Evolutionary conservation across 2,329 filamentous ascomycete species (phyloP).

Genomic region (Spiromastix sp.): DNA sequence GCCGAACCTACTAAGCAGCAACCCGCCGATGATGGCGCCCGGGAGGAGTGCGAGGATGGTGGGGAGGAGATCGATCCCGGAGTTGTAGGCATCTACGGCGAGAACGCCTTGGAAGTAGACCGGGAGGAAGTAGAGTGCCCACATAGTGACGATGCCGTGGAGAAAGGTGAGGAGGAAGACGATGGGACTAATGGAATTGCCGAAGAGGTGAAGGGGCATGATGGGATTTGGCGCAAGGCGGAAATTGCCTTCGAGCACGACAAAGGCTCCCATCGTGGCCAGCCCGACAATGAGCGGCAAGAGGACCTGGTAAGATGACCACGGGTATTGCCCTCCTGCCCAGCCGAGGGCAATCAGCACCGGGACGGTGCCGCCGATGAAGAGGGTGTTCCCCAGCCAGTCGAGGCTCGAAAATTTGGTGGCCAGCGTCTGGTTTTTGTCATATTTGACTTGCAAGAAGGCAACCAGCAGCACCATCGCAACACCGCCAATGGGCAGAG

Average conservation of each 20-base stretch:
- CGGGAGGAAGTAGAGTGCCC: slow-evolving; percentile 15
- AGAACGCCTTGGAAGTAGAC: slow-evolving; percentile 33
- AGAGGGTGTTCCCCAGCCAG: slow-evolving; percentile 5
- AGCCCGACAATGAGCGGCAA: slow-evolving; percentile 6
- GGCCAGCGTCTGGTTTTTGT: slow-evolving; percentile 1
- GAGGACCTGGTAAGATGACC: slow-evolving; percentile 6
- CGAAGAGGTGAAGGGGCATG: slow-evolving; percentile 36
- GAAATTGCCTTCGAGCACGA: slow-evolving; percentile 4
- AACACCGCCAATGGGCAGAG: slow-evolving; percentile 17
- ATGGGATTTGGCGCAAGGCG: slow-evolving; percentile 19
- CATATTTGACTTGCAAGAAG: slow-evolving; percentile 14
- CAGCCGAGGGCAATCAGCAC: slow-evolving; percentile 4
- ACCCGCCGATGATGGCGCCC: slow-evolving; percentile 19
- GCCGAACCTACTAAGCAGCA: slow-evolving; percentile 24
- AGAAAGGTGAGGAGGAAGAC: slow-evolving; percentile 30
- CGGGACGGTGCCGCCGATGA: slow-evolving; percentile 3
- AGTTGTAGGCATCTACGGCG: slow-evolving; percentile 20
- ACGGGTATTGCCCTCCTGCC: slow-evolving; percentile 3
- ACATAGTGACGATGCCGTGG: slow-evolving; percentile 20
- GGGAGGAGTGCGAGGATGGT: slow-evolving; percentile 16
- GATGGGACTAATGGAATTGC: slow-evolving; percentile 30
- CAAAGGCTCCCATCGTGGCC: slow-evolving; percentile 2
- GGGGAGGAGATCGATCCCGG: slow-evolving; percentile 24
- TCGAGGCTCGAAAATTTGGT: slow-evolving; percentile 5
- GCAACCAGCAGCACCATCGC: slow-evolving; percentile 16